A percentile compares a stretch with the other conserved stretches of the same genome.
phyloP scores from a whole-genome alignment of 176 grass and related monocot species.

The Rhynchospora breviuscula region DNA sequence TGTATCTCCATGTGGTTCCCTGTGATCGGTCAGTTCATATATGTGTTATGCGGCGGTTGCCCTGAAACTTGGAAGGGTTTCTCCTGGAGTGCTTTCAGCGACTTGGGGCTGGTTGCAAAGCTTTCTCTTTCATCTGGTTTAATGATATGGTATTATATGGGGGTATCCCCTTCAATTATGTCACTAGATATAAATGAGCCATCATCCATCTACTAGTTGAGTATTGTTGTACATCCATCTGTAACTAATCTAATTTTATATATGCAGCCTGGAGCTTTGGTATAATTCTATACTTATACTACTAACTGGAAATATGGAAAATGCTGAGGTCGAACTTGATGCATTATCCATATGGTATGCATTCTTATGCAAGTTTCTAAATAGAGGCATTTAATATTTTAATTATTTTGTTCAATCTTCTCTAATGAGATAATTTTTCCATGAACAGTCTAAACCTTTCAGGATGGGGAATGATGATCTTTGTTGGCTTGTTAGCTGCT shows the following conservation, averaged over 20 bases:
- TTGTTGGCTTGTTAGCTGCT: constrained; percentile 13
- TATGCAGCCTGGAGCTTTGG: constrained; percentile 30
- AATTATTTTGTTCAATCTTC: not conserved
- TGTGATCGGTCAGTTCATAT: constrained; percentile 21
- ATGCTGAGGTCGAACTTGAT: constrained; percentile 21
- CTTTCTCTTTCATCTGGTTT: constrained; percentile 25
- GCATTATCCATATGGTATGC: constrained; percentile 24
- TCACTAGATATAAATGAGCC: not conserved
- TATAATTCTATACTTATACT: constrained; percentile 23
- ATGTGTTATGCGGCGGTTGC: constrained; percentile 17
- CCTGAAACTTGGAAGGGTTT: constrained; percentile 26
- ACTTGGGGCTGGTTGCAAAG: constrained; percentile 22
- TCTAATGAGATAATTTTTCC: not conserved
- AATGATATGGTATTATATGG: constrained; percentile 22
- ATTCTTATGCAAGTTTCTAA: not conserved
- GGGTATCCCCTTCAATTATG: not conserved
- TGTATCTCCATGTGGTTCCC: constrained; percentile 20
- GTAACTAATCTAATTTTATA: not conserved
- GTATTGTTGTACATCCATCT: not conserved
- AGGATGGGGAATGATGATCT: constrained; percentile 20
- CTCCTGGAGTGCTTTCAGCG: constrained; percentile 15
- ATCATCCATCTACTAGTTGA: not conserved
- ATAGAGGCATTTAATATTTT: not conserved
- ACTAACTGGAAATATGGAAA: constrained; percentile 17
- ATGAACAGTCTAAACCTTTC: constrained; percentile 13